These are phyloP conservation scores for Mortierella alpina DNA, from an alignment of 192 early-diverging fungal genomes.

Conservation along the genomic window DNA sequence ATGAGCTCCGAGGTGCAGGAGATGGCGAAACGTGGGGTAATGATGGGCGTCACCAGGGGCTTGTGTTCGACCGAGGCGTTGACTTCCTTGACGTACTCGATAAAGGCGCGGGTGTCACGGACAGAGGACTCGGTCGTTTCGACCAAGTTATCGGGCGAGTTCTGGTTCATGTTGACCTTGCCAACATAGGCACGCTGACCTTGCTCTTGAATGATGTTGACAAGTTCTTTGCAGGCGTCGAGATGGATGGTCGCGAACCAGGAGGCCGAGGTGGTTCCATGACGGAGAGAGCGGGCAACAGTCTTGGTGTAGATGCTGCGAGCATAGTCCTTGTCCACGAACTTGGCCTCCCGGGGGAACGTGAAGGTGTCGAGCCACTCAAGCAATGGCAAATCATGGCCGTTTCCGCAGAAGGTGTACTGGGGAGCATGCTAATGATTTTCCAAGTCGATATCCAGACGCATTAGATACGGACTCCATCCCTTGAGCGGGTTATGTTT, in stretches of 20 bases:
- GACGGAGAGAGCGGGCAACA: slow-evolving; percentile 74
- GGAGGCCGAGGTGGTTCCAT: slow-evolving; percentile 91
- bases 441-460: background rate
- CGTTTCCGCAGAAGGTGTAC: slow-evolving; percentile 88
- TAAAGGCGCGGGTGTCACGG: slow-evolving; percentile 72
- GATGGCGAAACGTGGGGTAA: slow-evolving; percentile 96
- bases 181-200: slow-evolving; percentile 96
- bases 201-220: slow-evolving; percentile 73
- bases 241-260: slow-evolving; percentile 95
- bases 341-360: slow-evolving; percentile 87
- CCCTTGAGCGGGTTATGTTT: background rate
- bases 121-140: slow-evolving; percentile 79
- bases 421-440: slow-evolving; percentile 85
- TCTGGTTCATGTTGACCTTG: slow-evolving; percentile 97
- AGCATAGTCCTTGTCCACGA: slow-evolving; percentile 76
- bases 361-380: slow-evolving; percentile 92
- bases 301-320: slow-evolving; percentile 71
- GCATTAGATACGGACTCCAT: background rate
- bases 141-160: slow-evolving; percentile 80
- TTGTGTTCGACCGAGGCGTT: slow-evolving; percentile 27
- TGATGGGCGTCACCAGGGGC: slow-evolving; percentile 76
- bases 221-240: slow-evolving; percentile 78
- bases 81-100: slow-evolving; percentile 63
- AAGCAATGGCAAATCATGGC: slow-evolving; percentile 90
- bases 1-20: slow-evolving; percentile 80